phyloP scores from a whole-genome alignment of 352 stramenopile species.

The Peronosclerospora sorghi region DNA sequence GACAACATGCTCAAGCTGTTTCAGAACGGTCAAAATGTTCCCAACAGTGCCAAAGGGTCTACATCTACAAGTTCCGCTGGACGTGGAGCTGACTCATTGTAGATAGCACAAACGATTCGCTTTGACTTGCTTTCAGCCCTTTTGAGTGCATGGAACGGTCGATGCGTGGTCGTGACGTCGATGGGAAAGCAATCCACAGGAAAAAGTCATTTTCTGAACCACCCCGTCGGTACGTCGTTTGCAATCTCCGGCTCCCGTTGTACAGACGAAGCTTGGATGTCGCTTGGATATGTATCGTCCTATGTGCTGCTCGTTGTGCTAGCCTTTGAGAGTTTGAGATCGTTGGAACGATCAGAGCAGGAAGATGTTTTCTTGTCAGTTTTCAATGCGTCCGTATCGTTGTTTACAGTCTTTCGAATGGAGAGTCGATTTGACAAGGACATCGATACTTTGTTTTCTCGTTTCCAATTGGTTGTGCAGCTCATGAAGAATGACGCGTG shows the following conservation, averaged over 20 bases:
- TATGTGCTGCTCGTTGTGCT: constrained; percentile 59
- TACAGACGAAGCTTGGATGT: constrained; percentile 32
- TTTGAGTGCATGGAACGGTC: too few species aligned
- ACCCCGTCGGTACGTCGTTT: too few species aligned
- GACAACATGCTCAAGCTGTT: too few species aligned
- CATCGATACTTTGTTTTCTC: constrained; percentile 50
- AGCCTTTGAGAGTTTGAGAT: constrained; percentile 64
- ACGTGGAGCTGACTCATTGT: too few species aligned
- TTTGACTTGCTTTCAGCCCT: too few species aligned
- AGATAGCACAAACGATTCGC: too few species aligned
- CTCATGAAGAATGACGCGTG: constrained; percentile 48
- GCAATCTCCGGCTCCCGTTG: too few species aligned
- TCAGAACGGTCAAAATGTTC: too few species aligned
- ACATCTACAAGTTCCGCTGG: too few species aligned
- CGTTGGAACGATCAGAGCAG: constrained; percentile 62
- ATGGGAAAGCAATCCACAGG: too few species aligned
- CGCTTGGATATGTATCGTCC: constrained; percentile 22
- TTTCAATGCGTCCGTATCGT: constrained; percentile 55
- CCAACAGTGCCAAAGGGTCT: too few species aligned
- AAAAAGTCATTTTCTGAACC: constrained; percentile 13
- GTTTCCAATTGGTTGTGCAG: constrained; percentile 52
- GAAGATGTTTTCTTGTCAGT: constrained; percentile 72
- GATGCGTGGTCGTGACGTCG: too few species aligned
- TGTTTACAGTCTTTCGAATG: constrained; percentile 66
- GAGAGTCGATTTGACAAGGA: constrained; percentile 68